Conservation (phyloP, 768 basidiomycete species). For the Cyclocybe aegerita region DNA sequence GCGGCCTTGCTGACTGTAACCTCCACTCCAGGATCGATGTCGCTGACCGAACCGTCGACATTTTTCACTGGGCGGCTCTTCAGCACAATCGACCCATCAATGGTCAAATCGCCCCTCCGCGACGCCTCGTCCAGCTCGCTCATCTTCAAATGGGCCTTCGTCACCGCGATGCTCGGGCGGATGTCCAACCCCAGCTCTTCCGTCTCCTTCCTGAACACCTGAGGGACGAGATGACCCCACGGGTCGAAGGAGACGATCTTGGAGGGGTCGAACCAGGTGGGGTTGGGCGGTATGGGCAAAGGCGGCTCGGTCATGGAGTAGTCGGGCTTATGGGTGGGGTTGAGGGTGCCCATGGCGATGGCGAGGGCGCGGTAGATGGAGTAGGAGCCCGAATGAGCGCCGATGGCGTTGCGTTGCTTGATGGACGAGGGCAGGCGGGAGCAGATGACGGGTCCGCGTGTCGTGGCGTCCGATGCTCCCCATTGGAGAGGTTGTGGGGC, state of each 20-base stretch:
- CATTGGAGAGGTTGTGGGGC: constrained; percentile 76
- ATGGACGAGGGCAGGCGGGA: constrained; percentile 82
- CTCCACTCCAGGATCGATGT: constrained; percentile 77
- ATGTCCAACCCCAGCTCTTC: constrained; percentile 76
- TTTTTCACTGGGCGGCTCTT: constrained; percentile 63
- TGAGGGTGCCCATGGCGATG: constrained; percentile 85
- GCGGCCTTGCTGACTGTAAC: constrained; percentile 90
- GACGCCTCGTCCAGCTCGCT: constrained; percentile 87
- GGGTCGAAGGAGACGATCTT: constrained; percentile 96
- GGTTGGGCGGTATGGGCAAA: constrained; percentile 72
- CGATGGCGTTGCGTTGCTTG: constrained; percentile 91
- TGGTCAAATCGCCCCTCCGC: constrained; percentile 62
- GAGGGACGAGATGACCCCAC: constrained; percentile 86
- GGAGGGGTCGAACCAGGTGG: constrained; percentile 68
- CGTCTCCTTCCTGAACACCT: constrained; percentile 61
- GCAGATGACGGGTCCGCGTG: constrained; percentile 86
- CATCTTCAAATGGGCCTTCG: constrained; percentile 92
- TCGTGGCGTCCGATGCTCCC: constrained; percentile 65
- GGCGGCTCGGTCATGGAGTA: constrained; percentile 85
- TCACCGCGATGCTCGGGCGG: constrained; percentile 90
- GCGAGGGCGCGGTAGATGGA: constrained; percentile 92
- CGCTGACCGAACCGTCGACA: constrained; percentile 57
- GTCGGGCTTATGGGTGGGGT: constrained; percentile 79
- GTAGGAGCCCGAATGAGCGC: constrained; percentile 92
- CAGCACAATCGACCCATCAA: constrained; percentile 85